A percentile compares a stretch with the other conserved stretches of the same genome.
Conservation (phyloP, 1,139 yeast species). For the Pichia cactophila region DNA sequence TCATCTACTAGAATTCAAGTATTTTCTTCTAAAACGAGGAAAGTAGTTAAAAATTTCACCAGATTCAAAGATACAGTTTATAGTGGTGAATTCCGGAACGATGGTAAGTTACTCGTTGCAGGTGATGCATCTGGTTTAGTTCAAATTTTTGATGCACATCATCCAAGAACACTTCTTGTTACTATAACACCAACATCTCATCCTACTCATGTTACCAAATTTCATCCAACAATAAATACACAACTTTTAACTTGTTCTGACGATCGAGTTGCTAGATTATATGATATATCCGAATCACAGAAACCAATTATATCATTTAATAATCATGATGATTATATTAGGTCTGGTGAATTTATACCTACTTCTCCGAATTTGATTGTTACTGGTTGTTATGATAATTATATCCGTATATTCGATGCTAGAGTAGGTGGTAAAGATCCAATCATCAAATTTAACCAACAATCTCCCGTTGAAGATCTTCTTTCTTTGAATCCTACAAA, state of each 20-base stretch:
- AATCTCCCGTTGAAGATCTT: slow-evolving; percentile 84
- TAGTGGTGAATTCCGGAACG: slow-evolving; percentile 73
- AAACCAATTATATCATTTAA: slow-evolving; percentile 61
- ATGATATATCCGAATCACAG: slow-evolving; percentile 76
- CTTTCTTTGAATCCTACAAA: slow-evolving; percentile 74
- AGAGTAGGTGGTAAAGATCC: slow-evolving; percentile 46
- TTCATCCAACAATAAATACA: slow-evolving; percentile 66
- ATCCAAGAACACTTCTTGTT: slow-evolving; percentile 69
- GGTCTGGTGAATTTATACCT: slow-evolving; percentile 66
- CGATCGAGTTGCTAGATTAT: slow-evolving; percentile 77
- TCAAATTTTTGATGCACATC: slow-evolving; percentile 69
- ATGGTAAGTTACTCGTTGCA: slow-evolving; percentile 77
- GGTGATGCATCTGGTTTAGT: slow-evolving; percentile 87
- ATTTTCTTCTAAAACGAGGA: slow-evolving; percentile 87
- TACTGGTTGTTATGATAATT: slow-evolving; percentile 94
- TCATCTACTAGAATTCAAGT: slow-evolving; percentile 88
- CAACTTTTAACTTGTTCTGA: slow-evolving; percentile 85
- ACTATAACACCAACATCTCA: slow-evolving; percentile 75
- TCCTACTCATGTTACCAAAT: slow-evolving; percentile 92
- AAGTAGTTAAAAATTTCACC: slow-evolving; percentile 80
- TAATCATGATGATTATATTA: slow-evolving; percentile 82
- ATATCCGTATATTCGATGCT: slow-evolving; percentile 79
- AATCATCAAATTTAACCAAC: slow-evolving; percentile 46
- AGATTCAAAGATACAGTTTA: slow-evolving; percentile 89
- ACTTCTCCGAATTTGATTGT: slow-evolving; percentile 69